Conservation (phyloP, 139 green algal genomes). For the Picochlorum sp. region DNA sequence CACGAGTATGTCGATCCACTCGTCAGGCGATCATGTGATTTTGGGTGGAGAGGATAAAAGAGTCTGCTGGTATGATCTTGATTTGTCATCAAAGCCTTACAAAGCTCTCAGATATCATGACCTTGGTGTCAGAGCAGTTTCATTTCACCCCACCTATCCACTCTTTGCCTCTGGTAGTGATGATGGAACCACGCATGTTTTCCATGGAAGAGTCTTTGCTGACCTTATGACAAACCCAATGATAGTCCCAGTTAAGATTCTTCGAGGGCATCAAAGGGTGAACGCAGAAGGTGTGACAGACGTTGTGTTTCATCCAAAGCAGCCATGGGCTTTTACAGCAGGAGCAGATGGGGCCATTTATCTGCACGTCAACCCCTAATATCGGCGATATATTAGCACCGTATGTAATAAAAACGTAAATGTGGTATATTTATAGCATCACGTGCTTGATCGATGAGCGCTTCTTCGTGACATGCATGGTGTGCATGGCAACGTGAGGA, state of each 20-base stretch:
- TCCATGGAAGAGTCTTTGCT: constrained; percentile 91
- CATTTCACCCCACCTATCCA: constrained; percentile 87
- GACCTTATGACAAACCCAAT: constrained; percentile 94
- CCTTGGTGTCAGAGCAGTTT: constrained; percentile 51
- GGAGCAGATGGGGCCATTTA: constrained; percentile 67
- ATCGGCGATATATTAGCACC: no score
- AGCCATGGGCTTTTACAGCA: constrained; percentile 95
- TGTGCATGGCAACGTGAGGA: no score
- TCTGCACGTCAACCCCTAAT: constrained; percentile 56
- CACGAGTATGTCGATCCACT: constrained; percentile 78
- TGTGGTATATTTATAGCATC: no score
- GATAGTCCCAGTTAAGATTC: constrained; percentile 75
- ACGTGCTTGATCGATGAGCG: no score
- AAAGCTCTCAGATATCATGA: constrained; percentile 74
- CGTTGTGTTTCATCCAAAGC: constrained; percentile 84
- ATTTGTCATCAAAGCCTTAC: constrained; percentile 92
- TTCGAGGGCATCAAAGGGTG: constrained; percentile 30
- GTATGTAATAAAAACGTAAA: no score
- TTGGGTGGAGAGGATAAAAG: constrained; percentile 78
- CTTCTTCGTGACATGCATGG: no score
- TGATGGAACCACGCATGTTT: constrained; percentile 79
- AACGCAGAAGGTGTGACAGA: constrained; percentile 64
- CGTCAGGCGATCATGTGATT: constrained; percentile 84
- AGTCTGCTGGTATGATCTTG: constrained; percentile 92
- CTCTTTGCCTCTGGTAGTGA: constrained; percentile 81